phyloP scores from a whole-genome alignment of 139 green algal species.

The Chlamydomonas applanata region DNA sequence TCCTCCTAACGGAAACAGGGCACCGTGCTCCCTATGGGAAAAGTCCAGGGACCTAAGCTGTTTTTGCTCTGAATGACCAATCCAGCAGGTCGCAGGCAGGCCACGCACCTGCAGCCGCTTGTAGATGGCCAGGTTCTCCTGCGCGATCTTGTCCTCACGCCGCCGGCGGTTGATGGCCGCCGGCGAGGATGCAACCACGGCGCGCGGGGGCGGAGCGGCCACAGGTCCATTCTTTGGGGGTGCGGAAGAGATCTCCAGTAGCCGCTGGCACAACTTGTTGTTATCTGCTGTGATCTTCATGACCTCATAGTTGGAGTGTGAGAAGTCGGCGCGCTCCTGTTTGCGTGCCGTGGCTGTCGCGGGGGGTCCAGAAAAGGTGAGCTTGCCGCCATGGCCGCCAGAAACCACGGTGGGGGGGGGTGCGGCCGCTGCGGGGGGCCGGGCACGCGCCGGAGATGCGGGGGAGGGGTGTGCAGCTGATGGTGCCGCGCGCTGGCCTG shows the following conservation, averaged over 20 bases:
- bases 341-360: not conserved
- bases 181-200: not conserved
- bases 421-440: too few relatives aligned
- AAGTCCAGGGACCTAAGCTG: too few relatives aligned
- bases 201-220: not conserved
- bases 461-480: too few relatives aligned
- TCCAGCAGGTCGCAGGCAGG: too few relatives aligned
- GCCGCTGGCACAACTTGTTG: slow-evolving; percentile 41
- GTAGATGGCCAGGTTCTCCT: slow-evolving; percentile 48
- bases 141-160: slow-evolving; percentile 39
- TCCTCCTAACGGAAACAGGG: too few relatives aligned
- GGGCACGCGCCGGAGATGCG: too few relatives aligned
- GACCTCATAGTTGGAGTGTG: slow-evolving; percentile 15
- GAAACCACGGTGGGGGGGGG: too few relatives aligned
- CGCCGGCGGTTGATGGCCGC: slow-evolving; percentile 25
- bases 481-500: too few relatives aligned
- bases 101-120: slow-evolving; percentile 37
- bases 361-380: too few relatives aligned
- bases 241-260: slow-evolving; percentile 37
- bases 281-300: slow-evolving; percentile 36
- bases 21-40: too few relatives aligned
- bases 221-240: not conserved
- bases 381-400: too few relatives aligned
- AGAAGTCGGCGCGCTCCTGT: slow-evolving; percentile 11
- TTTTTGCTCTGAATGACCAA: too few relatives aligned